Evolutionary conservation across 2,329 filamentous ascomycete genomes (phyloP).

Genomic region (Fusarium mundagurra): DNA sequence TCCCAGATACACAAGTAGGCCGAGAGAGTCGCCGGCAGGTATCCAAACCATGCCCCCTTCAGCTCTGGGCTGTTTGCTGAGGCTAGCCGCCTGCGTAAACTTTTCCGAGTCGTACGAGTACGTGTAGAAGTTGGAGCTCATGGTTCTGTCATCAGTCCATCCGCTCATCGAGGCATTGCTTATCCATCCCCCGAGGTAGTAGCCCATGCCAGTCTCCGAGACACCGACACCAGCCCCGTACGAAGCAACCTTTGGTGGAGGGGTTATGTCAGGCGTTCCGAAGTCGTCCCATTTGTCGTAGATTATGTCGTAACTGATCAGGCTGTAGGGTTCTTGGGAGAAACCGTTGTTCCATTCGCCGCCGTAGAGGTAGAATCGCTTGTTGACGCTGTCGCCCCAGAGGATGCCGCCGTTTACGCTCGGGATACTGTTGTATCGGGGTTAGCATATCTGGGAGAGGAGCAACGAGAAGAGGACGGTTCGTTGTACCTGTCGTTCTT

Average conservation of each 20-base stretch:
- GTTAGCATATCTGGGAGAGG: background rate
- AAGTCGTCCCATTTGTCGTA: slow-evolving; percentile 4
- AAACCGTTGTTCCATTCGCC: slow-evolving; percentile 1
- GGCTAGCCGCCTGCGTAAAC: background rate
- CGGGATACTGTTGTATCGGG: background rate
- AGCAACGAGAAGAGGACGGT: rapidly evolving
- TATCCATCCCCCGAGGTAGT: background rate
- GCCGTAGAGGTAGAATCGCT: background rate
- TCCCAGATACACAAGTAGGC: background rate
- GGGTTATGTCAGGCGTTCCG: background rate
- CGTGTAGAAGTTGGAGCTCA: background rate
- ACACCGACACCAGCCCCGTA: background rate
- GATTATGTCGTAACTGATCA: background rate
- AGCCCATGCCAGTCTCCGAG: background rate
- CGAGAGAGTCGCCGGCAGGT: background rate
- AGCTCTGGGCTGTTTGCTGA: background rate
- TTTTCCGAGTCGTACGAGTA: background rate
- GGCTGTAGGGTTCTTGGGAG: background rate
- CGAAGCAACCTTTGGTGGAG: background rate
- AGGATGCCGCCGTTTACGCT: background rate
- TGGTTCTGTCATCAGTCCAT: background rate
- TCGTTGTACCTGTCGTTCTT: background rate
- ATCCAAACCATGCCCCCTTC: background rate
- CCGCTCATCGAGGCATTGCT: slow-evolving; percentile 1
- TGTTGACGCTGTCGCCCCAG: background rate